Base-by-base conservation (phyloP, 1,284 basidiomycete genomes). In the Cystobasidium sp. region DNA sequence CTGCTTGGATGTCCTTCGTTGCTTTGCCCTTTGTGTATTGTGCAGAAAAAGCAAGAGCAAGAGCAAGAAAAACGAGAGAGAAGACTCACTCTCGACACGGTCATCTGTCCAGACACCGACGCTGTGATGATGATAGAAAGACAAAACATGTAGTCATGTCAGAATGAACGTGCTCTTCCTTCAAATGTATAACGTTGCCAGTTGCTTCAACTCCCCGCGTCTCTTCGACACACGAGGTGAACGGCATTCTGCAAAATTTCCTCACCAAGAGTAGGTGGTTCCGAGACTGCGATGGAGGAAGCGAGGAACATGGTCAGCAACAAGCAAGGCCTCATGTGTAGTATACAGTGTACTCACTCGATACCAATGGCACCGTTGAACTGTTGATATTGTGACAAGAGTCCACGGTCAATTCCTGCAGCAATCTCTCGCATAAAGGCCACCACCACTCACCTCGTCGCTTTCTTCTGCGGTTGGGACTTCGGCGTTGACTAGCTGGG, bases 21-120 rank as follows among this genome's bases (percentile, higher is more conserved):
- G 31, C 31, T 31, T 31, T 31, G 31, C 31, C 1, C 31, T 31
- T 31, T 31, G 31, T 31, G 31, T 31, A n/a, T n/a, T n/a, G 2
- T 31, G 31, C 31, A 31, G 1, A 31, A 5, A 31, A 31, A 2
- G 31, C 31, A 31, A 31, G 31, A 31, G 31, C 31, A 31, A 31
- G 31, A 31, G 31, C 31, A 31, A 31, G 31, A 31, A 31, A 31
- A 31, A 31, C 31, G 31, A 31, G 96, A 37, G 59, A 18, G 37
- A 62, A 4, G 18, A 68, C 66, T 47, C 66, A 68, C 66, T 96
- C 86, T 97, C 95, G 78, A 97, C 95, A 82, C 94, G 92, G 87
- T 97, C 94, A 80, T 97, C 94, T 86, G 94, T 92, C 94, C 94
- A 97, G 78, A 97, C 94, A 87, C 91, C 94, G 80, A 95, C 90